Base-by-base conservation (phyloP, 2,329 filamentous ascomycete genomes). In the Cladorrhinum sp. region DNA sequence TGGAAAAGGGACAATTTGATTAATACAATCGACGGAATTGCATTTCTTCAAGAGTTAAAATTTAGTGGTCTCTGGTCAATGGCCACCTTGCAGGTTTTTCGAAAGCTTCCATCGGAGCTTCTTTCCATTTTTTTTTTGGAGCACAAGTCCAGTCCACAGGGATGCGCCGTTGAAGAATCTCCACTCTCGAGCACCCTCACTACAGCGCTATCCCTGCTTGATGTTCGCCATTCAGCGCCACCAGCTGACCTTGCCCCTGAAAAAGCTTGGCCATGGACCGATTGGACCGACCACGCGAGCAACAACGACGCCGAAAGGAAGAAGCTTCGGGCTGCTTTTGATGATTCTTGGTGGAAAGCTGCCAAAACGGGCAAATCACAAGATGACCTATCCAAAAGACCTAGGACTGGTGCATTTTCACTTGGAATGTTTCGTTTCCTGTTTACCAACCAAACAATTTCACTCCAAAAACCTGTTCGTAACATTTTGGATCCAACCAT, bases 141-240 rank as follows among this genome's bases (percentile, higher is more conserved):
- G 26, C 4, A 4, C 26, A 36, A 16, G 33, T 36, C 3, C 8
- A 2, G 14, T 10, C 3, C 4, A 16, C 33, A 36, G 33, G 33
- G 33, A 16, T 30, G n/a, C n/a, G n/a, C 26, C 26, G 26, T 10
- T 4, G 26, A 30, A 30, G 6, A n/a, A 4, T 7, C 36, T n/a
- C 36, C 36, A 14, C 36, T 42, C 8, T 20, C 7, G 42, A 20
- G 42, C 3, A 18, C 16, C n/a, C 14, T 8, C 42, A 3, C 18
- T 4, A 16, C 42, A 46, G 14, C 42, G 42, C 16, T 18, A n/a
- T 12, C 28, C 53, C 21, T 55, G 18, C 30, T n/a, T 9, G 21
- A 46, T 55, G 33, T 23, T 39, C 53, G 53, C 26, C 30, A 55
- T 55, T 54, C 51, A 26, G 30, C 28, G 52, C 52, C 52, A 54